A percentile compares a stretch with the other conserved stretches of the same genome.
Conservation (phyloP, 2,329 filamentous ascomycete species). For the Chalaropsis ovoidea region DNA sequence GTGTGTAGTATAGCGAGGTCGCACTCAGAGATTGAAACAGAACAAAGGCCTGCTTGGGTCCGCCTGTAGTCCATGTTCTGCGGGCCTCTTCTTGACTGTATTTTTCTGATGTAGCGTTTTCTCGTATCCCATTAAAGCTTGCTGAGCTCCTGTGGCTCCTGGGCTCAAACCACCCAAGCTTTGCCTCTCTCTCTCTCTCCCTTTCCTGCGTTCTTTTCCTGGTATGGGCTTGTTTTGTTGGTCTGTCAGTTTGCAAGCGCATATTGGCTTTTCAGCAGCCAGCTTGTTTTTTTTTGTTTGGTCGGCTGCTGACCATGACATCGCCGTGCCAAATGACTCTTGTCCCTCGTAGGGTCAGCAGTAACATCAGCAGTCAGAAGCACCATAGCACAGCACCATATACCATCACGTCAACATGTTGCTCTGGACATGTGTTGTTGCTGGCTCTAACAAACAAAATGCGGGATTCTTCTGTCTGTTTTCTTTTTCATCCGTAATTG, state of each 20-base stretch:
- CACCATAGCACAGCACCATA: not conserved
- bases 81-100: conserved; percentile 9
- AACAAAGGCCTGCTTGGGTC: conserved; percentile 9
- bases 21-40: not conserved
- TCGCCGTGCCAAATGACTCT: not conserved
- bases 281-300: not conserved
- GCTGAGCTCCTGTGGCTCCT: conserved; percentile 6
- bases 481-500: conserved; percentile 5
- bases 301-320: conserved; percentile 10
- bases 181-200: not conserved
- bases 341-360: not conserved
- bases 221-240: not conserved
- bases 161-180: conserved; percentile 38
- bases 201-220: not conserved
- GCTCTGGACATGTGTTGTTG: not conserved
- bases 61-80: not conserved
- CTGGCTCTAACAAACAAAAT: not conserved
- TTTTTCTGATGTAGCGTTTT: conserved; percentile 31
- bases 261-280: not conserved
- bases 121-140: conserved; percentile 1
- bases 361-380: not conserved
- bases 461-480: not conserved
- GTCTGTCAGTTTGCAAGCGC: not conserved
- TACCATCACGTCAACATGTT: not conserved
- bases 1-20: conserved; percentile 1